phyloP scores from a whole-genome alignment of 345 rosid species.

The Orychophragmus violaceus region DNA sequence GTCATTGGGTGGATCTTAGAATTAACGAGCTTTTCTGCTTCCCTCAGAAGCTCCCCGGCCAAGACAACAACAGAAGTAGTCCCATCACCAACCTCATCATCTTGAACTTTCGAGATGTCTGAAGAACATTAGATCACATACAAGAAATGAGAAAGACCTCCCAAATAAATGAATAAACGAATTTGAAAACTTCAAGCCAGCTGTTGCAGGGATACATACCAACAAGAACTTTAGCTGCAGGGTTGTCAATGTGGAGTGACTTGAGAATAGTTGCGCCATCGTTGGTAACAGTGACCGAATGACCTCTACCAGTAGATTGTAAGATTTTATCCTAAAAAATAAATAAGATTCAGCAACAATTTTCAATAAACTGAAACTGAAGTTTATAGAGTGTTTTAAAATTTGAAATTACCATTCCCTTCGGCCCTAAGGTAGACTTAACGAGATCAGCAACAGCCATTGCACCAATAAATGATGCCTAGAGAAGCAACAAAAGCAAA shows the following conservation, averaged over 20 bases:
- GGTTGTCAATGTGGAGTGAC: conserved; percentile 90
- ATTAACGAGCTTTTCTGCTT: conserved; percentile 88
- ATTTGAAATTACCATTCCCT: conserved; percentile 75
- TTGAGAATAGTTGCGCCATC: conserved; percentile 98
- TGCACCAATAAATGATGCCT: conserved; percentile 96
- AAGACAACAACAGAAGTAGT: conserved; percentile 97
- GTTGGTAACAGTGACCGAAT: conserved; percentile 74
- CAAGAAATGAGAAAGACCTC: background rate
- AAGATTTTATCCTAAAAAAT: conserved; percentile 72
- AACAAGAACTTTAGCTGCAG: conserved; percentile 93
- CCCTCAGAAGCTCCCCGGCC: conserved; percentile 93
- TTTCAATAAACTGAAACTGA: background rate
- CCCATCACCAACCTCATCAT: conserved; percentile 99
- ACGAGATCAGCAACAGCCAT: conserved; percentile 90
- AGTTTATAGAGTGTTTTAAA: too few species aligned
- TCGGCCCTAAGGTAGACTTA: conserved; percentile 93
- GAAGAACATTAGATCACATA: background rate
- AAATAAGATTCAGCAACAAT: conserved; percentile 5
- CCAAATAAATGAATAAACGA: background rate
- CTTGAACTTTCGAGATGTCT: conserved; percentile 99
- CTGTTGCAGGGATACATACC: conserved; percentile 47
- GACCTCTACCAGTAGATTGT: conserved; percentile 94
- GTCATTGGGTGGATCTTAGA: conserved; percentile 99
- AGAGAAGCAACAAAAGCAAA: background rate
- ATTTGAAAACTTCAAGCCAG: background rate